Conservation (phyloP, 2,329 filamentous ascomycete species). For the Pseudocercospora musae region DNA sequence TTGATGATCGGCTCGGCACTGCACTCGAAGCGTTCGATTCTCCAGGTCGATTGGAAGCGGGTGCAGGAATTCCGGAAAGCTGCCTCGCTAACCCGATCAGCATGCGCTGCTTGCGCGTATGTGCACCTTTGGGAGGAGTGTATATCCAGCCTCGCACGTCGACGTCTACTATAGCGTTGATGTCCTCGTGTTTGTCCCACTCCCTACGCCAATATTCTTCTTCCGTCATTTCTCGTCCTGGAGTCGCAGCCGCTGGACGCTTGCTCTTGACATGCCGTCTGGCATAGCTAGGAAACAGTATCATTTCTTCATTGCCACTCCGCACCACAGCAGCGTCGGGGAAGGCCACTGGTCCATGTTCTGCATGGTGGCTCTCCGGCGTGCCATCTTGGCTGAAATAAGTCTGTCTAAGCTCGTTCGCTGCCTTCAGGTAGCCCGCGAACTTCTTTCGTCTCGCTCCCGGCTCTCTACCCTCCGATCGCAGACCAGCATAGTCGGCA, state of each 20-base stretch:
- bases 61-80: conserved; percentile 79
- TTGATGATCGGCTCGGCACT: conserved; percentile 42
- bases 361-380: conserved; percentile 21
- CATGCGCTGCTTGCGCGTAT: conserved; percentile 82
- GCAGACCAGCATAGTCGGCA: conserved; percentile 35
- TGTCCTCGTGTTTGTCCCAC: conserved; percentile 76
- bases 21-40: conserved; percentile 43
- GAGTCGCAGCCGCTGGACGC: conserved; percentile 15
- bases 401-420: conserved; percentile 67
- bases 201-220: conserved; percentile 70
- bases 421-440: conserved; percentile 67
- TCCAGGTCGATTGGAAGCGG: conserved; percentile 41
- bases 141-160: conserved; percentile 97
- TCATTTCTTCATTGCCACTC: conserved; percentile 83
- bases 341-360: conserved; percentile 59
- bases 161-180: conserved; percentile 84
- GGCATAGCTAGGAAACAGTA: conserved; percentile 92
- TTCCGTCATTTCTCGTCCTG: conserved; percentile 26
- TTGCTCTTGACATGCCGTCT: conserved; percentile 61
- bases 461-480: conserved; percentile 50
- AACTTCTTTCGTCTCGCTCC: conserved; percentile 76
- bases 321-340: conserved; percentile 78
- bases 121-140: conserved; percentile 74
- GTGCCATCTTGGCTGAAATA: conserved; percentile 48
- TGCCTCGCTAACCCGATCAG: conserved; percentile 82